A percentile compares a stretch with the other conserved stretches of the same genome.
These are phyloP conservation scores for Peltaster fructicola DNA, from an alignment of 2,329 filamentous ascomycete species.

Conservation along the genomic window DNA sequence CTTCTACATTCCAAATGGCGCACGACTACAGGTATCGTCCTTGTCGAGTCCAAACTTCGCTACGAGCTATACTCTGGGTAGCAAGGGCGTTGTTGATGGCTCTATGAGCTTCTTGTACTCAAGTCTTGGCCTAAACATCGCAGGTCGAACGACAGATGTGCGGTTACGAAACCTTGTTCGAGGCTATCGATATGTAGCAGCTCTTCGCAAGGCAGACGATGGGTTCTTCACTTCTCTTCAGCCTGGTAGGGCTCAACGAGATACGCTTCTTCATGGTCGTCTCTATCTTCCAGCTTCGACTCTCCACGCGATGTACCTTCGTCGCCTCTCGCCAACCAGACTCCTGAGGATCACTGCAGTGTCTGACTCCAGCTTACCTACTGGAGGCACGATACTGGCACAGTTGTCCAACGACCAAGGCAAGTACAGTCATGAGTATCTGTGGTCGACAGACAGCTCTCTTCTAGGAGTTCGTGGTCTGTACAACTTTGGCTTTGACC, in stretches of 20 bases:
- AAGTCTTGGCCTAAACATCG: conserved; percentile 53
- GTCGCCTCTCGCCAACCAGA: conserved; percentile 56
- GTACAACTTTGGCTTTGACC: conserved; percentile 82
- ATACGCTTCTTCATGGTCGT: conserved; percentile 55
- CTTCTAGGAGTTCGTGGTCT: conserved; percentile 73
- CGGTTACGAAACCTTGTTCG: conserved; percentile 60
- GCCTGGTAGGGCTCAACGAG: too few species aligned
- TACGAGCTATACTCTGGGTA: conserved; percentile 81
- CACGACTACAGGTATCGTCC: conserved; percentile 76
- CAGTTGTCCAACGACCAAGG: conserved; percentile 68
- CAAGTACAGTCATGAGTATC: conserved; percentile 73
- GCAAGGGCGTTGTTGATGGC: conserved; percentile 79
- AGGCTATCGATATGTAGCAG: conserved; percentile 64
- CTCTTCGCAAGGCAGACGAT: conserved; percentile 38
- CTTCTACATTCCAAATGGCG: conserved; percentile 68
- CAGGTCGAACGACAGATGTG: conserved; percentile 55
- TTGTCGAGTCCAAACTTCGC: conserved; percentile 86
- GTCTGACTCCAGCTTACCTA: conserved; percentile 51
- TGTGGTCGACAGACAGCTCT: conserved; percentile 84
- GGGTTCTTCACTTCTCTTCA: too few species aligned
- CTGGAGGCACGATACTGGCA: conserved; percentile 58
- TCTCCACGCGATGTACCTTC: conserved; percentile 70
- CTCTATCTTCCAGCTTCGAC: conserved; percentile 71
- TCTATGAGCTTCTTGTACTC: conserved; percentile 96
- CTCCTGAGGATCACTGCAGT: conserved; percentile 69